A percentile compares a stretch with the other conserved stretches of the same genome.
These are phyloP conservation scores for Claviceps cyperi DNA, from an alignment of 2,329 filamentous ascomycete species.

Conservation along the genomic window DNA sequence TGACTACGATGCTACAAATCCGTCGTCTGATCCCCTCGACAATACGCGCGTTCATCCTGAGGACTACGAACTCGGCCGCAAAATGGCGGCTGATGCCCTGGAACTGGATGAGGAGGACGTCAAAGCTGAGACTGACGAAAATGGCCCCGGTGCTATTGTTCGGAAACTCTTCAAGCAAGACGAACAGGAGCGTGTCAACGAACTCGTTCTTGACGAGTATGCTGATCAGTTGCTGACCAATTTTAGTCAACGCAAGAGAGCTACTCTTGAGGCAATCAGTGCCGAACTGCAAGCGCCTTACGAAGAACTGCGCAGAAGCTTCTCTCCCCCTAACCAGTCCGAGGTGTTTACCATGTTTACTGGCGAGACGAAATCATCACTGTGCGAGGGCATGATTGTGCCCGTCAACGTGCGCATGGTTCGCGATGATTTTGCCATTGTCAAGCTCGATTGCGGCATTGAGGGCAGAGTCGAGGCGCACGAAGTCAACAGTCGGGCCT, in stretches of 20 bases:
- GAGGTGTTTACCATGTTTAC: conserved; percentile 96
- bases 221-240: conserved; percentile 88
- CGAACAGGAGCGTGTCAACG: conserved; percentile 87
- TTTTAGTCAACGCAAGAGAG: conserved; percentile 86
- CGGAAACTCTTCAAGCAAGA: conserved; percentile 91
- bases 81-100: conserved; percentile 94
- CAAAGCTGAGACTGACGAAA: conserved; percentile 83
- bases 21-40: conserved; percentile 80
- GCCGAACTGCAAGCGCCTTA: conserved; percentile 86
- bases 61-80: conserved; percentile 93
- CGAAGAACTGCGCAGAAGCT: conserved; percentile 79
- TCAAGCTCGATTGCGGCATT: conserved; percentile 84
- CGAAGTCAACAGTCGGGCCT: conserved; percentile 62
- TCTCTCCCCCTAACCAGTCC: conserved; percentile 52
- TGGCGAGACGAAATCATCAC: conserved; percentile 72
- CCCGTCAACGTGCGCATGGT: conserved; percentile 78
- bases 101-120: conserved; percentile 97
- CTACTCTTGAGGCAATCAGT: conserved; percentile 89
- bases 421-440: conserved; percentile 85
- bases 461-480: conserved; percentile 75
- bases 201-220: conserved; percentile 91
- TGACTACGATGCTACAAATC: conserved; percentile 69
- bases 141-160: conserved; percentile 79
- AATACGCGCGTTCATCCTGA: conserved; percentile 96
- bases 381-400: conserved; percentile 83